Conservation (phyloP, 2,329 filamentous ascomycete genomes). For the Scedosporium apiospermum region DNA sequence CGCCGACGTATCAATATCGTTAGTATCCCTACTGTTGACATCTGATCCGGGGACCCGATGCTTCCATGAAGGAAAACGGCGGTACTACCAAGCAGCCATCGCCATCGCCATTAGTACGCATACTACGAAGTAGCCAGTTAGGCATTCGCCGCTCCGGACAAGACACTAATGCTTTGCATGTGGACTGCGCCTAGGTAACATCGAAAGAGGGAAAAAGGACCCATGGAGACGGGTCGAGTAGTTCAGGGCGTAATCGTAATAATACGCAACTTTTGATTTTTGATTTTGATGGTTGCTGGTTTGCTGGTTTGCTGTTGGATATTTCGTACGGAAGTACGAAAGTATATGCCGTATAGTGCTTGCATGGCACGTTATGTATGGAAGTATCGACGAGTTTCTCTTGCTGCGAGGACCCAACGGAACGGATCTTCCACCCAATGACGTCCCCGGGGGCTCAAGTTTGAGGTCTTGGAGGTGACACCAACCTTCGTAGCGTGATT, state of each 20-base stretch:
- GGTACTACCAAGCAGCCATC: no score
- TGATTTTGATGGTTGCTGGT: background rate
- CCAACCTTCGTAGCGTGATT: background rate
- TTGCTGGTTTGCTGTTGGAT: background rate
- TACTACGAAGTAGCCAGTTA: no score
- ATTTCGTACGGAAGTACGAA: no score
- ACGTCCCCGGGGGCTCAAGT: background rate
- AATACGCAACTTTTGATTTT: background rate
- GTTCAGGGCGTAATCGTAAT: background rate
- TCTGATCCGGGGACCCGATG: no score
- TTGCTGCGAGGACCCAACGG: background rate
- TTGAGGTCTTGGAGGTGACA: background rate
- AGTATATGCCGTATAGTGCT: no score
- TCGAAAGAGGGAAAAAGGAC: background rate
- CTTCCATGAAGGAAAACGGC: no score
- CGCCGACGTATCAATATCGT: no score
- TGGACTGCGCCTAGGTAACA: background rate
- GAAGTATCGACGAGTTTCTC: background rate
- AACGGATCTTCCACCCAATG: conserved; percentile 1
- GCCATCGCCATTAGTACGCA: no score
- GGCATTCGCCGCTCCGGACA: no score
- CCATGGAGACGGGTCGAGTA: background rate
- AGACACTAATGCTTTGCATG: no score
- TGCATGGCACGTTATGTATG: background rate
- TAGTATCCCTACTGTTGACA: no score